Evolutionary conservation across 768 basidiomycete species (phyloP), one percentile per base, ranked within the genome.

Genomic region (Roridomyces roridus): DNA sequence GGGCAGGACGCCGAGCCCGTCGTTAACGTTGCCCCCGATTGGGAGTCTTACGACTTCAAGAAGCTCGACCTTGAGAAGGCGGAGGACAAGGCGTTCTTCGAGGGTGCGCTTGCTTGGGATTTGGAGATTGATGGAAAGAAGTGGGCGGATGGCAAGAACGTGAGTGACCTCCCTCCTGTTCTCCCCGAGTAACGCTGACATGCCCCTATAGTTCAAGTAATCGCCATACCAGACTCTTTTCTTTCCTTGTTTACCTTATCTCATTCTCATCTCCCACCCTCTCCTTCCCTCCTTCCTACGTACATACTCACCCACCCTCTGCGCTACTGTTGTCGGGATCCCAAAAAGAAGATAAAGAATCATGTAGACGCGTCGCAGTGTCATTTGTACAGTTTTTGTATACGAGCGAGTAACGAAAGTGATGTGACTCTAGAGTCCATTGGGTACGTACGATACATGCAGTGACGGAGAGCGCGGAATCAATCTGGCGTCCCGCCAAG

Each of bases 51-150:
- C 77, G 65, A 68, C 2, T 98, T 85, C 81, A 85, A 77, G 68
- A 85, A 81, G 75, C 77, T 98, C 66, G 89, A 97, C 72, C 73
- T 94, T 43, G 76, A 74, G 45, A 88, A 89, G 57, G 79, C 77
- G 24, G 86, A 77, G 17, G 89, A 98, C 67, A 95, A 95, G 81
- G 80, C 80, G 58, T 96, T 91, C 85, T 95, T 98, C 70, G 93
- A 94, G 81, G 90, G 81, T 64, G 92, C 91, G 23, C 84, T 96
- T 65, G 92, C 94, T 44, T 98, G 96, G 96, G 94, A 96, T 77
- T 76, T 96, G 58, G 86, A 89, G 75, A 66, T 97, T 52, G 87
- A 88, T 63, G 96, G 89, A 26, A 94, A 92, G 85, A 84, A 85
- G 72, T 97, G 93, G 92, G 87, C 76, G 46, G 95, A 96, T 76